Conservation (phyloP, 805 yeast genomes). For the Candida krabiensis region DNA sequence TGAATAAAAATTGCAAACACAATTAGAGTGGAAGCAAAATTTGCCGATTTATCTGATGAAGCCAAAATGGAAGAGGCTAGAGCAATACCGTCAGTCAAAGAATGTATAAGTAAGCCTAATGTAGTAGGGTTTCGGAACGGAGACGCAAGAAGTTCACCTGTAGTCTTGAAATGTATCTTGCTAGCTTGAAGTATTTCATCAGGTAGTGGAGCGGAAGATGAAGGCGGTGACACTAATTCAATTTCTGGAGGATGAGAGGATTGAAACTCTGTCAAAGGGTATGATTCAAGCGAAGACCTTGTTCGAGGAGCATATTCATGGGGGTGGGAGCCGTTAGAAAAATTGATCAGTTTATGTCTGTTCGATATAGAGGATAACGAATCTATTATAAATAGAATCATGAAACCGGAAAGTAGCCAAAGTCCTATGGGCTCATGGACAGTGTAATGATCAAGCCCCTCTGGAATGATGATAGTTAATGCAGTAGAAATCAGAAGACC, state of each 20-base stretch:
- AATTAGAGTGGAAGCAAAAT: constrained; percentile 37
- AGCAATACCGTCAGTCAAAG: constrained; percentile 72
- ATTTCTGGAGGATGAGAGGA: constrained; percentile 3
- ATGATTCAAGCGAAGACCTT: constrained; percentile 6
- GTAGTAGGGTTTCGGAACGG: constrained; percentile 49
- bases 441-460: constrained; percentile 48
- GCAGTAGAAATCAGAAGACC: constrained; percentile 65
- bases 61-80: constrained; percentile 56
- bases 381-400: constrained; percentile 53
- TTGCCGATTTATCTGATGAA: constrained; percentile 13
- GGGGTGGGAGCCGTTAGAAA: neutral
- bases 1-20: constrained; percentile 65
- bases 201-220: constrained; percentile 4
- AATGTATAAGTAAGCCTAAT: constrained; percentile 64
- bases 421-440: constrained; percentile 41
- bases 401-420: constrained; percentile 52
- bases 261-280: constrained; percentile 3
- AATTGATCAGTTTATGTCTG: neutral
- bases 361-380: constrained; percentile 17
- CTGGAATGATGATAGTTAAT: constrained; percentile 61
- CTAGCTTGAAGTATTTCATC: neutral
- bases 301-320: neutral
- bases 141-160: constrained; percentile 22
- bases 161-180: constrained; percentile 3
- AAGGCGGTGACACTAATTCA: too few relatives aligned